phyloP scores from a whole-genome alignment of 2,329 filamentous ascomycete species.

The Diplodia seriata region DNA sequence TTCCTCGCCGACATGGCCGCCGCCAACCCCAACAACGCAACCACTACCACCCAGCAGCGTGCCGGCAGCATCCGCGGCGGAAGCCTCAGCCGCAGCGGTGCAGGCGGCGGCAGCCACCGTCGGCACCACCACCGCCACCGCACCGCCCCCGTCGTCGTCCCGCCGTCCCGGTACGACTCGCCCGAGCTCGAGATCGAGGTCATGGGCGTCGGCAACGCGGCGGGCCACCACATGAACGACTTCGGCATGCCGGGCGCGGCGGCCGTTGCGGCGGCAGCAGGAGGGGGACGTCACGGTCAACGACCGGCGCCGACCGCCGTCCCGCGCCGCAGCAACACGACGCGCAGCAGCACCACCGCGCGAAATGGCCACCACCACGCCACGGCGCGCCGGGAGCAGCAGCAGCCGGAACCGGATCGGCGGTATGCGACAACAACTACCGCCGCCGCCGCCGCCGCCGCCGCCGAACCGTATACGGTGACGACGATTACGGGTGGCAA shows the following conservation, averaged over 20 bases:
- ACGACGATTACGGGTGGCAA: not conserved
- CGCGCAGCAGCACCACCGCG: conserved; percentile 36
- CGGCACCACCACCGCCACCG: conserved; percentile 12
- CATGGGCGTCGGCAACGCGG: conserved; percentile 60
- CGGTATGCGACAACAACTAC: not conserved
- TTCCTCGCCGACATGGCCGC: conserved; percentile 40
- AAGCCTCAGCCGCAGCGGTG: conserved; percentile 36
- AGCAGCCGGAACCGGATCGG: too few relatives aligned
- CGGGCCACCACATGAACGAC: conserved; percentile 67
- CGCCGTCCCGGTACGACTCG: conserved; percentile 2
- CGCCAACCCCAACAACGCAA: conserved; percentile 18
- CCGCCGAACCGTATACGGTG: not conserved
- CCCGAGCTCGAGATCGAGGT: conserved; percentile 49
- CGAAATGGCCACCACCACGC: not conserved
- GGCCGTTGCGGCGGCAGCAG: conserved; percentile 49
- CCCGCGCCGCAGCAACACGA: conserved; percentile 34
- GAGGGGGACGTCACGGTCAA: not conserved
- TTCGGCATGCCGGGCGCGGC: conserved; percentile 45
- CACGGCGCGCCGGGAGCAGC: too few relatives aligned
- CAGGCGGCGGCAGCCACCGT: conserved; percentile 38
- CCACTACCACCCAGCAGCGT: not conserved
- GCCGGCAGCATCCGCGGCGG: conserved; percentile 38
- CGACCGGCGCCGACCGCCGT: too few relatives aligned
- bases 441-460: not conserved
- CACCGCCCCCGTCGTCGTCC: not conserved